A percentile compares a stretch with the other conserved stretches of the same genome.
These are phyloP conservation scores for Peniophora sp. DNA, from an alignment of 1,284 basidiomycete species.

Conservation along the genomic window DNA sequence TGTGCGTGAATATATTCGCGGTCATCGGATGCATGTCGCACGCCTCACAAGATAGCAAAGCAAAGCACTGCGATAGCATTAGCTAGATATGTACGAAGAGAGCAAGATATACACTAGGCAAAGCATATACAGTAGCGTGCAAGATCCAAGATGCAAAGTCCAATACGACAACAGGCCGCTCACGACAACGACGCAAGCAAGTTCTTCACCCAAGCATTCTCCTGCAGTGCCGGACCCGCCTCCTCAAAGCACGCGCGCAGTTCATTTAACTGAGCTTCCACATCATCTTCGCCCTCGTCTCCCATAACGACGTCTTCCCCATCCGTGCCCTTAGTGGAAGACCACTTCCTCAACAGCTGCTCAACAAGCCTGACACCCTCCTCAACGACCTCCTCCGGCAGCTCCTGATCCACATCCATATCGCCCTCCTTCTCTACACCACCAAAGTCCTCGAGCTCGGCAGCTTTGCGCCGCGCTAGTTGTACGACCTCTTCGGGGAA, in stretches of 20 bases:
- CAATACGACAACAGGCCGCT: too few species aligned
- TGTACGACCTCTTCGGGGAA: conserved; percentile 93
- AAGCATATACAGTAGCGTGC: too few species aligned
- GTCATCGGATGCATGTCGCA: too few species aligned
- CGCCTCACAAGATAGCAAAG: too few species aligned
- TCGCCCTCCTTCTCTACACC: conserved; percentile 22
- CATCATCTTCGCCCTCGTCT: conserved; percentile 29
- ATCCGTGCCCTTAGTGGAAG: conserved; percentile 25
- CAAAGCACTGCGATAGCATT: too few species aligned
- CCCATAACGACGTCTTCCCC: conserved; percentile 55
- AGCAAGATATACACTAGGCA: too few species aligned
- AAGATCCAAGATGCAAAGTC: too few species aligned
- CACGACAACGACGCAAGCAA: conserved; percentile 47
- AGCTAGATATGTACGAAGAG: too few species aligned
- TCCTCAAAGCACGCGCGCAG: conserved; percentile 61
- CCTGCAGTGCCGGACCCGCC: conserved; percentile 63
- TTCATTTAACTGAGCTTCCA: conserved; percentile 57
- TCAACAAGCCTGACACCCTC: conserved; percentile 80
- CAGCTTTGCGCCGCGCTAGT: conserved; percentile 91
- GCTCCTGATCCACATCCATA: conserved; percentile 39
- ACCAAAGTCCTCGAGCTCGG: conserved; percentile 93
- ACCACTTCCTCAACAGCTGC: conserved; percentile 75
- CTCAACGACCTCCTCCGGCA: conserved; percentile 58
- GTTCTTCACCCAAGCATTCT: conserved; percentile 70
- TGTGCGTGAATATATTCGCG: too few species aligned